Evolutionary conservation across 306 rosid species (phyloP).

Genomic region (Ormosia semicastrata): DNA sequence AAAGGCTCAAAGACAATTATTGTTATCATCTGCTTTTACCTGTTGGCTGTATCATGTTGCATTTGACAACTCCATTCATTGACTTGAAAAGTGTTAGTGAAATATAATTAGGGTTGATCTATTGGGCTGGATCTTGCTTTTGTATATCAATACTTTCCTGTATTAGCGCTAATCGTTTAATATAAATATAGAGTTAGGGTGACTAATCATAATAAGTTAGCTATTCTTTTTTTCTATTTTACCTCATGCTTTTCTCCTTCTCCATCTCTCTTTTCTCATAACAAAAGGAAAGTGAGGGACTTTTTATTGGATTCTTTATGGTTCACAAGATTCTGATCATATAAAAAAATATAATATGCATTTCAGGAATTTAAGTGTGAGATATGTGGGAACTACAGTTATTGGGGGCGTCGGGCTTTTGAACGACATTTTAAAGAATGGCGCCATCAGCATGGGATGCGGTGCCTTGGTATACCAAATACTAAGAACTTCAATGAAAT

Average conservation of each 20-base stretch:
- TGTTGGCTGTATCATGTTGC: background rate
- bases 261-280: no score
- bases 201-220: no score
- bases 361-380: conserved; percentile 96
- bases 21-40: background rate
- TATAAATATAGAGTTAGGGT: no score
- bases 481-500: conserved; percentile 97
- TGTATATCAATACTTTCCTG: no score
- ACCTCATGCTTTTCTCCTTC: no score
- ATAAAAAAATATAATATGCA: conserved; percentile 20
- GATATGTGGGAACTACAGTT: conserved; percentile 98
- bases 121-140: no score
- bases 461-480: conserved; percentile 98
- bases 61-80: background rate
- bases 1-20: background rate
- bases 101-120: no score
- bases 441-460: conserved; percentile 99
- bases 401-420: conserved; percentile 98
- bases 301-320: background rate
- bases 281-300: conserved; percentile 4
- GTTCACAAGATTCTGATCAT: conserved; percentile 14
- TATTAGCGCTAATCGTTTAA: no score
- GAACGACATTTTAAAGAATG: conserved; percentile 98
- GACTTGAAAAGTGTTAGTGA: background rate
- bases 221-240: no score